A percentile compares a stretch with the other conserved stretches of the same genome.
phyloP scores from a whole-genome alignment of 352 stramenopile species.

The Pythium oligandrum region DNA sequence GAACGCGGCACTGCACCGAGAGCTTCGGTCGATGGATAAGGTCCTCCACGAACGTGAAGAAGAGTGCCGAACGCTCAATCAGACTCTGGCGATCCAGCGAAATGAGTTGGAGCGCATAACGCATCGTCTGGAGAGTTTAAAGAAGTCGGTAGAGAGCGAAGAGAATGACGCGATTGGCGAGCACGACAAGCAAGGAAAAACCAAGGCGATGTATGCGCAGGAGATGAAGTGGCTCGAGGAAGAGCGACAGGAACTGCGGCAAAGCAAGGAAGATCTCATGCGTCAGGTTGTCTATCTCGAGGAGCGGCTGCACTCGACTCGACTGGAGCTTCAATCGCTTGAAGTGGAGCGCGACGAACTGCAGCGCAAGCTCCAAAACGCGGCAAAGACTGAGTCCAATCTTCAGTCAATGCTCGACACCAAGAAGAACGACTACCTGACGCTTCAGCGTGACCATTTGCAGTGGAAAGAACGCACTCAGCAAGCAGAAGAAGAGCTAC shows the following conservation, averaged over 20 bases:
- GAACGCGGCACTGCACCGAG: conserved; percentile 60
- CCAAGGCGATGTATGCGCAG: conserved; percentile 37
- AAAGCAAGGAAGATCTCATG: conserved; percentile 52
- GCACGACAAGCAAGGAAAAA: conserved; percentile 2
- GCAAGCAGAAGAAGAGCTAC: conserved; percentile 26
- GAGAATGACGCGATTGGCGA: neutral
- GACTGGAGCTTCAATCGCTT: conserved; percentile 26
- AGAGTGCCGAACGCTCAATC: conserved; percentile 61
- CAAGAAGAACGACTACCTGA: conserved; percentile 46
- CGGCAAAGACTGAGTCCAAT: conserved; percentile 33
- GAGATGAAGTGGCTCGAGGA: conserved; percentile 76
- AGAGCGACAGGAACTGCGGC: conserved; percentile 48
- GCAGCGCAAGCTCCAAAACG: conserved; percentile 24
- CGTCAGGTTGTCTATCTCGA: conserved; percentile 53
- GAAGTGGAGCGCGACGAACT: conserved; percentile 50
- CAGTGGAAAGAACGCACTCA: conserved; percentile 29
- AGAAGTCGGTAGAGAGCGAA: conserved; percentile 14
- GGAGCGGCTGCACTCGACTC: conserved; percentile 43
- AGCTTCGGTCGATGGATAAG: conserved; percentile 70
- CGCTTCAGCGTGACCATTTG: conserved; percentile 36
- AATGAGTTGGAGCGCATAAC: conserved; percentile 49
- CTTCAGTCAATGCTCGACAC: conserved; percentile 41
- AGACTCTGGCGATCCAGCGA: conserved; percentile 45
- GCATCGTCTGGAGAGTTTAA: conserved; percentile 10
- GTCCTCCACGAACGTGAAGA: conserved; percentile 60